Percentiles rank a stretch among this genome's conserved stretches.
Conservation (phyloP, 257 asterid species). For the Verbascum thapsus region DNA sequence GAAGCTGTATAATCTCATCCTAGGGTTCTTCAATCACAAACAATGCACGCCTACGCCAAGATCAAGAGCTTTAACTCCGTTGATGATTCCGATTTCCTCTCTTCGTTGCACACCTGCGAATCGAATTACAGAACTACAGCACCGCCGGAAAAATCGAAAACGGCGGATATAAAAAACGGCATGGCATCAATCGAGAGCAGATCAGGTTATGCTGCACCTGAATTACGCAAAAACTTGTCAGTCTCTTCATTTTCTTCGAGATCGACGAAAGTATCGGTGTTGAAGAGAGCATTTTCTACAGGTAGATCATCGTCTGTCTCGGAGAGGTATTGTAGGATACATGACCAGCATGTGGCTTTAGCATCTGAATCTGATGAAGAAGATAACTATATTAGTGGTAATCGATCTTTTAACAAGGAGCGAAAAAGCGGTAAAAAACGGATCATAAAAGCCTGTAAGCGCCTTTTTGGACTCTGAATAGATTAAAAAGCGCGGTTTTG, state of each 20-base stretch:
- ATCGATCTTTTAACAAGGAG: constrained; percentile 16
- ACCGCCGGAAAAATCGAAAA: constrained; percentile 2
- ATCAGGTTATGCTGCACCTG: constrained; percentile 18
- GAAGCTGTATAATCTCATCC: no score
- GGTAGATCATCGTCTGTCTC: constrained; percentile 52
- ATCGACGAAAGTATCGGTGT: constrained; percentile 29
- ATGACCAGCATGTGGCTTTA: constrained; percentile 41
- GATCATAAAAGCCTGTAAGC: constrained; percentile 53
- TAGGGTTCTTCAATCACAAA: background rate
- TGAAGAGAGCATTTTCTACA: constrained; percentile 41
- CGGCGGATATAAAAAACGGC: constrained; percentile 22
- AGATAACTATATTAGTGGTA: background rate
- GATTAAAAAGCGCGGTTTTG: background rate
- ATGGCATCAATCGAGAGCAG: constrained; percentile 7
- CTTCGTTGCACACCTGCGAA: constrained; percentile 11
- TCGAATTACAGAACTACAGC: constrained; percentile 22
- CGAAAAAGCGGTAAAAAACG: constrained; percentile 28
- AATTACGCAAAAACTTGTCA: constrained; percentile 35
- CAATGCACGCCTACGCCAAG: constrained; percentile 39
- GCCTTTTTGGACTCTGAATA: constrained; percentile 40
- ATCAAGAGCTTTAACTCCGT: constrained; percentile 32
- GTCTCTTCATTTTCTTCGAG: constrained; percentile 27
- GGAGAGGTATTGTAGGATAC: constrained; percentile 55
- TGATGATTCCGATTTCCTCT: constrained; percentile 35
- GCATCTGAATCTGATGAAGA: constrained; percentile 30